These are phyloP conservation scores for Apiotrichum siamense DNA, from an alignment of 1,284 basidiomycete species.

Conservation along the genomic window DNA sequence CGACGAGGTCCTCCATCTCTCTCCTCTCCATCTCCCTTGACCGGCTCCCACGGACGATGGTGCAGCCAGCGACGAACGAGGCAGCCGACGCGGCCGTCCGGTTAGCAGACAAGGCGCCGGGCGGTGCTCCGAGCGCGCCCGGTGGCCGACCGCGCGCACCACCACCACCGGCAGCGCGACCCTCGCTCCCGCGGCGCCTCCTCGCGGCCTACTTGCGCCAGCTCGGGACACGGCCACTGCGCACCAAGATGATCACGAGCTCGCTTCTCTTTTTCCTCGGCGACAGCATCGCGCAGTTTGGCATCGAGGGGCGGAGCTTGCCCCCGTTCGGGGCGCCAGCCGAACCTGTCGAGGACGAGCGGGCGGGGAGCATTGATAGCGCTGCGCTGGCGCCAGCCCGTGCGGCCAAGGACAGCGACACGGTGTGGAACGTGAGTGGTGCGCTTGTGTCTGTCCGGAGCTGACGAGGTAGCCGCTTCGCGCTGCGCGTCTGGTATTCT, in stretches of 20 bases:
- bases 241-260: slow-evolving; percentile 18
- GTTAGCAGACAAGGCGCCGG: neutral
- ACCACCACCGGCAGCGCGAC: neutral
- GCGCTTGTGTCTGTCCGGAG: neutral
- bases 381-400: neutral
- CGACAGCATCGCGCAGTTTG: slow-evolving; percentile 19
- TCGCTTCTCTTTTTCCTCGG: slow-evolving; percentile 10
- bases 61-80: too few species aligned
- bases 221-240: slow-evolving; percentile 5
- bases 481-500: neutral
- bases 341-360: neutral
- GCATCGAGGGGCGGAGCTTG: slow-evolving; percentile 13
- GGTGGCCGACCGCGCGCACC: neutral
- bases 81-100: too few species aligned
- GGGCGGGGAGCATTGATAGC: neutral
- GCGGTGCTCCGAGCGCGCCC: neutral
- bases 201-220: slow-evolving; percentile 7
- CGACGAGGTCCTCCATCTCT: too few species aligned
- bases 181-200: neutral
- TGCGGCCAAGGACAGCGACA: slow-evolving; percentile 1
- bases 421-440: neutral
- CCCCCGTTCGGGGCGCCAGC: neutral
- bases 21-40: too few species aligned
- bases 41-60: too few species aligned
- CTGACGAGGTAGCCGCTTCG: neutral